Conservation (phyloP, 1,284 basidiomycete species). For the Hemileia vastatrix region DNA sequence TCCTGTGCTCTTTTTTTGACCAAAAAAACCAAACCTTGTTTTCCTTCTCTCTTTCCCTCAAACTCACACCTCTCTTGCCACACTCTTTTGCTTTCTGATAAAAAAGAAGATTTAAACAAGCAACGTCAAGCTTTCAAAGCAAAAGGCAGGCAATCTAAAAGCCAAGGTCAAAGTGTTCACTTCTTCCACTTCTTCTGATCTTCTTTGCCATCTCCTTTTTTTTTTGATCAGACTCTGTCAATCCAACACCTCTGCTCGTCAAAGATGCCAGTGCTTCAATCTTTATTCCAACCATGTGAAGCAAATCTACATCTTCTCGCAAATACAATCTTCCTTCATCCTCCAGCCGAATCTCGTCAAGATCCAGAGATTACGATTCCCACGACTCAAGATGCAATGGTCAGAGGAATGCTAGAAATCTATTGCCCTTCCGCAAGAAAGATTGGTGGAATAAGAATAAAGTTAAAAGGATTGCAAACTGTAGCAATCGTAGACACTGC, state of each 20-base stretch:
- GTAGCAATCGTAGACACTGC: conserved; percentile 35
- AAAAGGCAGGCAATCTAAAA: too few relatives aligned
- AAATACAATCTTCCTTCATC: conserved; percentile 39
- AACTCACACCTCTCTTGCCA: too few relatives aligned
- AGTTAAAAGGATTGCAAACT: conserved; percentile 38
- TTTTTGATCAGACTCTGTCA: not conserved
- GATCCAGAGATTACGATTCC: conserved; percentile 35
- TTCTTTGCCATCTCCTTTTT: too few relatives aligned
- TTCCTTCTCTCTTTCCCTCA: too few relatives aligned
- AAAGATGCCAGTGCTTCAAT: conserved; percentile 28
- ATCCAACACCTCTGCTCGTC: not conserved
- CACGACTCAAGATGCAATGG: conserved; percentile 39
- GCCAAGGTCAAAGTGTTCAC: too few relatives aligned
- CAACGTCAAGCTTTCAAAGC: too few relatives aligned
- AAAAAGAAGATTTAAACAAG: too few relatives aligned
- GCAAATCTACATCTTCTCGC: conserved; percentile 40
- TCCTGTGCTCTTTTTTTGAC: too few relatives aligned
- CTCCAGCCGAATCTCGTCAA: conserved; percentile 33
- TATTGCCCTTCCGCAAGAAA: conserved; percentile 37
- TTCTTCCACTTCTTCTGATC: too few relatives aligned
- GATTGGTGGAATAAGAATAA: conserved; percentile 39
- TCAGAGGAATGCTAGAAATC: conserved; percentile 41
- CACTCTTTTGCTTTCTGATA: too few relatives aligned
- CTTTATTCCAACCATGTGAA: conserved; percentile 39
- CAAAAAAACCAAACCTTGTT: too few relatives aligned